Conservation (phyloP, 1,284 basidiomycete genomes). For the Meripilus lineatus region DNA sequence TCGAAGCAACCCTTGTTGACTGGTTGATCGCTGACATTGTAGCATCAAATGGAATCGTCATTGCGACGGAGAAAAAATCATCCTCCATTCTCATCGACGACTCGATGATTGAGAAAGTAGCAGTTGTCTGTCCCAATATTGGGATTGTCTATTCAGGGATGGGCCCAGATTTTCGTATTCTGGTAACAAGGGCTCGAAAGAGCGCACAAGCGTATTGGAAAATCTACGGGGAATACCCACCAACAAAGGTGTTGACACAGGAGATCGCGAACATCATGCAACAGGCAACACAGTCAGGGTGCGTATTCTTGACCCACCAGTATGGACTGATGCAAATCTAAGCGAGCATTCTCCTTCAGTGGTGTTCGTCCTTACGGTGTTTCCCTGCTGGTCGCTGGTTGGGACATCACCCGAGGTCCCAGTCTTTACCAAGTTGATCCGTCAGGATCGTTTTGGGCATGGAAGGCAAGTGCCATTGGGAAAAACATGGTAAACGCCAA, state of each 20-base stretch:
- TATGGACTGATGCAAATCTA: conserved; percentile 3
- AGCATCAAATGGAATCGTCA: conserved; percentile 99
- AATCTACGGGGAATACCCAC: conserved; percentile 98
- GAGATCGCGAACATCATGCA: conserved; percentile 99
- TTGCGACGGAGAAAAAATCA: conserved; percentile 99
- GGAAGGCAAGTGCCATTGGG: conserved; percentile 99
- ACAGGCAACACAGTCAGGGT: conserved; percentile 98
- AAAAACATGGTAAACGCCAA: conserved; percentile 99
- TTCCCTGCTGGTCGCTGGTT: conserved; percentile 94
- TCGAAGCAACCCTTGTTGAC: conserved; percentile 5
- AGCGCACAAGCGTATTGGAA: conserved; percentile 99
- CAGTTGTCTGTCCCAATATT: conserved; percentile 96
- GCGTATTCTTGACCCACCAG: conserved; percentile 30
- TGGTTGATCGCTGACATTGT: conserved; percentile 12
- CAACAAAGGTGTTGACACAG: conserved; percentile 92
- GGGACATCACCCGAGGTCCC: conserved; percentile 89
- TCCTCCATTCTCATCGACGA: conserved; percentile 98
- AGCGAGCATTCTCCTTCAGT: conserved; percentile 37
- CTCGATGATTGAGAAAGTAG: conserved; percentile 95
- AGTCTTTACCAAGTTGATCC: conserved; percentile 98
- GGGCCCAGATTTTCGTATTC: conserved; percentile 97
- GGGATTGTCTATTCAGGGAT: conserved; percentile 99
- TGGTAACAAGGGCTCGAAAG: conserved; percentile 93
- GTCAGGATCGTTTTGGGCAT: conserved; percentile 98
- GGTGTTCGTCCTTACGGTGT: conserved; percentile 98